Conservation (phyloP, 805 yeast species). For the Komagataella populi region DNA sequence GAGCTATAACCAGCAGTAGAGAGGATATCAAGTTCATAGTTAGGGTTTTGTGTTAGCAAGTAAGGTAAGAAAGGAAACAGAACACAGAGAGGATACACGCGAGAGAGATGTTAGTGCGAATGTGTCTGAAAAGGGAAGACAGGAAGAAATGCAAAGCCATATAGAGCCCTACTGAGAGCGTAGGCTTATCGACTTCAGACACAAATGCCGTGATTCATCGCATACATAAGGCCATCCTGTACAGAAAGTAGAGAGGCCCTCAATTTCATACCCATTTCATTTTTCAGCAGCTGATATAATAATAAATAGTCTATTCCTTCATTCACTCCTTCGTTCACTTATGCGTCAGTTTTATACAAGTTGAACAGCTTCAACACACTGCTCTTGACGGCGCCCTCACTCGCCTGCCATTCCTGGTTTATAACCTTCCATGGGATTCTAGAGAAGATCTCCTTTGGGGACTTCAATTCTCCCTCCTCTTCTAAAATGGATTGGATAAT, state of each 20-base stretch:
- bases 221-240: too few species aligned
- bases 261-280: not conserved
- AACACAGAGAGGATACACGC: not conserved
- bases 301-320: not conserved
- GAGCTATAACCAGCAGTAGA: not conserved
- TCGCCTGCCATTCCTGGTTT: conserved; percentile 21
- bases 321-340: conserved; percentile 1
- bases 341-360: not conserved
- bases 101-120: not conserved
- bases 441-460: conserved; percentile 13
- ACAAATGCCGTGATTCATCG: too few species aligned
- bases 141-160: not conserved
- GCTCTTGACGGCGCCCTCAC: conserved; percentile 15
- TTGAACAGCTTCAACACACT: conserved; percentile 14
- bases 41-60: not conserved
- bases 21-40: not conserved
- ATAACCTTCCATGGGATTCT: conserved; percentile 21
- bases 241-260: not conserved
- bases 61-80: not conserved
- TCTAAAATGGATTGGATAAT: conserved; percentile 14
- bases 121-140: not conserved
- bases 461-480: conserved; percentile 8
- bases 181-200: too few species aligned
- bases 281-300: not conserved
- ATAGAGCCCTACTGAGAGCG: too few species aligned